Base-by-base conservation (phyloP, 306 rosid genomes). In the Comarum palustre region DNA sequence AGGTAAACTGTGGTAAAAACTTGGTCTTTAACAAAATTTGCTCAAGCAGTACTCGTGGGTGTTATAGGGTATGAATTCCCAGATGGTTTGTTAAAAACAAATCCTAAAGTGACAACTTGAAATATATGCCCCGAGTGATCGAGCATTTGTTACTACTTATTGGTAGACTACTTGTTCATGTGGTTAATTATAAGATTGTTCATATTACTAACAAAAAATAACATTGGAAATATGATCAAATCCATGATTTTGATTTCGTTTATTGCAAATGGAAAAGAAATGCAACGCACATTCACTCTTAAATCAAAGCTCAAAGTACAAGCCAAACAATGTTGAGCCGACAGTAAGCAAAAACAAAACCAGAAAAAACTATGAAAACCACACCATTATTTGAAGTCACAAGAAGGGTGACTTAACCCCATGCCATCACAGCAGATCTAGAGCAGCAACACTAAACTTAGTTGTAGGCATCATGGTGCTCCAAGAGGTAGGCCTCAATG, bases 381-480 rank as follows among this genome's bases (percentile, higher is more conserved):
- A 51, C 32, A 51, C 45, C 34, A 20, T 32, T 51, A 38, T 34
- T 48, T 34, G 48, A 69, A n/a, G 62, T 41, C 73, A 34, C 8
- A 3, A 36, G 74, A 32, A 16, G 17, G 24, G 62, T 16, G 17
- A 24, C 62, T 55, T 55, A 55, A 57, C 14, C 62, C 62, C 34
- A 57, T 25, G 34, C 62, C 34, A 57, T 25, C 3, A 25, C 16
- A 24, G 34, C 8, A 20, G 29, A 20, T 52, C 2, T 20, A 24
- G 62, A 57, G 31, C 60, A 22, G 22, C 31, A 57, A 4, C 39
- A 36, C 62, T 17, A 57, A 1, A 2, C 24, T 81, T 73, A 79
- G 76, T 79, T 74, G 83, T 81, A 84, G 46, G 63, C 77, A 25
- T 55, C 62, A 2, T 78, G 84, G 69, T 85, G 72, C 19, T 79